Conservation (phyloP, 2,329 filamentous ascomycete species). For the Penicillium polonicum region DNA sequence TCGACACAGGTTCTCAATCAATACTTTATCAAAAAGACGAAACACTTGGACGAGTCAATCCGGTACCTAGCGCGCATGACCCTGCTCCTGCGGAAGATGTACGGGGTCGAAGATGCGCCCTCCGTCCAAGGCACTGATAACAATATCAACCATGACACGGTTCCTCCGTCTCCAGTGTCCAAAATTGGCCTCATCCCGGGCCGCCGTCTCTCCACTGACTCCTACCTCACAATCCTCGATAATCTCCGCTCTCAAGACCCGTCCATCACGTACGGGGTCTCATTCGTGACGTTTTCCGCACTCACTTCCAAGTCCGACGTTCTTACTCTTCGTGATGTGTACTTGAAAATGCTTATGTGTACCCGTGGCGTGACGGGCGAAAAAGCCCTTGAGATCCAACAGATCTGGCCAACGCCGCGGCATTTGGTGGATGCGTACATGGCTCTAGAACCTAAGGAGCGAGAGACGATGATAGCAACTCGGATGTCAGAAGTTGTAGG, state of each 20-base stretch:
- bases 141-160: constrained; percentile 41
- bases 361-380: constrained; percentile 72
- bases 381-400: constrained; percentile 76
- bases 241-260: constrained; percentile 56
- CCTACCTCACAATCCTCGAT: constrained; percentile 65
- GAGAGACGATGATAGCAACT: constrained; percentile 59
- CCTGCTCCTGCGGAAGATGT: constrained; percentile 62
- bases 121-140: neutral
- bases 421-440: constrained; percentile 70
- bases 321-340: constrained; percentile 71
- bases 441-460: constrained; percentile 53
- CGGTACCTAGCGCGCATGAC: constrained; percentile 74
- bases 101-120: constrained; percentile 37
- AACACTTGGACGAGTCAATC: constrained; percentile 74
- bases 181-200: constrained; percentile 61
- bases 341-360: constrained; percentile 84
- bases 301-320: constrained; percentile 73
- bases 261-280: constrained; percentile 58
- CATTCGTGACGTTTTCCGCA: constrained; percentile 68
- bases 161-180: constrained; percentile 20
- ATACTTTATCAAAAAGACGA: constrained; percentile 75
- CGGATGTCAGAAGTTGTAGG: constrained; percentile 60
- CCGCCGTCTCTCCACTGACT: constrained; percentile 54
- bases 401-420: constrained; percentile 71
- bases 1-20: constrained; percentile 76